Evolutionary conservation across 2,329 filamentous ascomycete species (phyloP).

Genomic region (Ciborinia camelliae): DNA sequence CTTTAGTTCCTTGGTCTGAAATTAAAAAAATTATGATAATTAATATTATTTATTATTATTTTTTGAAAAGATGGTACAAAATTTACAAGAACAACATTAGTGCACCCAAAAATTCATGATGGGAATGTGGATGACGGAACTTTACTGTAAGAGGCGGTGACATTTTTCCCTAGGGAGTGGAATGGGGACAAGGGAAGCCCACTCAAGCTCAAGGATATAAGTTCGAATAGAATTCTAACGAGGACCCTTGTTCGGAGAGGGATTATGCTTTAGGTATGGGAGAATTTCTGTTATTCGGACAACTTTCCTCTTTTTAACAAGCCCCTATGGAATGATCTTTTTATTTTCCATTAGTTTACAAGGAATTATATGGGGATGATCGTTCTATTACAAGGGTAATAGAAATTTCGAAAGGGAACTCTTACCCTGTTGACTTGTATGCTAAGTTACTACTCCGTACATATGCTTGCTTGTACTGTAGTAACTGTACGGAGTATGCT

Average conservation of each 20-base stretch:
- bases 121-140: conserved; percentile 12
- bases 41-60: conserved; percentile 6
- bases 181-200: conserved; percentile 6
- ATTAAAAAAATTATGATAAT: background rate
- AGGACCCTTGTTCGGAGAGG: background rate
- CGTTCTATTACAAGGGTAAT: conserved; percentile 12
- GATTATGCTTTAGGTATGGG: conserved; percentile 11
- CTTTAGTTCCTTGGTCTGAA: background rate
- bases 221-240: conserved; percentile 4
- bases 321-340: conserved; percentile 10
- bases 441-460: too few relatives aligned
- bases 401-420: conserved; percentile 10
- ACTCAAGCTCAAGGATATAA: conserved; percentile 12
- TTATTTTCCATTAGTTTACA: conserved; percentile 14
- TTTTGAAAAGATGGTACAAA: background rate
- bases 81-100: background rate
- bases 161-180: conserved; percentile 13
- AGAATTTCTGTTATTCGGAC: conserved; percentile 9
- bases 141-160: conserved; percentile 18
- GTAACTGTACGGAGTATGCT: too few relatives aligned
- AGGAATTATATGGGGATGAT: conserved; percentile 16
- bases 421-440: background rate
- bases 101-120: conserved; percentile 5
- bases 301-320: conserved; percentile 7
- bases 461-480: too few relatives aligned